A percentile compares a stretch with the other conserved stretches of the same genome.
Conservation (phyloP, 2,329 filamentous ascomycete genomes). For the Aspergillus sp. region DNA sequence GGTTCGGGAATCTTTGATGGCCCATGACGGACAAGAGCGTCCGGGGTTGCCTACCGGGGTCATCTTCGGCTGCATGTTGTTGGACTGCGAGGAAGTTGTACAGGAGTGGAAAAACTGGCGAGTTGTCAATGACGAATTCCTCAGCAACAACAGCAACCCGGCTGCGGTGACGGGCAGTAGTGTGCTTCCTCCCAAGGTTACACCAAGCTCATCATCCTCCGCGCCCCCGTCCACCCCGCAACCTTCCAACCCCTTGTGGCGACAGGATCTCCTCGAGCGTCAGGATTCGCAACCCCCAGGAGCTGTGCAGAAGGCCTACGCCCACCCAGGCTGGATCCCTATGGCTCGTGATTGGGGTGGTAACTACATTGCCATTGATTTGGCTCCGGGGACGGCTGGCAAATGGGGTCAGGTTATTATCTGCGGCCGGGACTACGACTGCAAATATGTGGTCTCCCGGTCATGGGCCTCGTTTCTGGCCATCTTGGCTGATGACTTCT, state of each 20-base stretch:
- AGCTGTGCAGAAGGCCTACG: constrained; percentile 84
- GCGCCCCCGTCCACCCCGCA: constrained; percentile 49
- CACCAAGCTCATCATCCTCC: constrained; percentile 59
- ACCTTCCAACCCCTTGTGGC: constrained; percentile 61
- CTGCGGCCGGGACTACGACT: constrained; percentile 95
- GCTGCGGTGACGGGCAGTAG: constrained; percentile 30
- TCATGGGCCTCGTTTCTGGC: constrained; percentile 88
- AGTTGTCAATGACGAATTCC: constrained; percentile 81
- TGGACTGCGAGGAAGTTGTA: constrained; percentile 96
- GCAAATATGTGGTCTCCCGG: constrained; percentile 89
- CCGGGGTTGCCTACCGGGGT: constrained; percentile 85
- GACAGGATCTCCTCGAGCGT: constrained; percentile 70
- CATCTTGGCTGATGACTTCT: constrained; percentile 79
- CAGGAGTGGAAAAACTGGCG: constrained; percentile 98
- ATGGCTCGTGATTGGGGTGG: constrained; percentile 96
- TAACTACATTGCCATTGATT: constrained; percentile 90
- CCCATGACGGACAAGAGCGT: constrained; percentile 96
- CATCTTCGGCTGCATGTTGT: constrained; percentile 86
- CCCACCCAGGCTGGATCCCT: constrained; percentile 91
- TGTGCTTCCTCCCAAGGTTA: constrained; percentile 64
- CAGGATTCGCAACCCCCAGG: constrained; percentile 84
- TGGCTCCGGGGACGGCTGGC: constrained; percentile 80
- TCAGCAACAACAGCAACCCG: constrained; percentile 45
- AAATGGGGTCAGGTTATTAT: constrained; percentile 96
- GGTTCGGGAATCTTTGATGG: constrained; percentile 78